Conservation (phyloP, 371 early-diverging fungal species). For the Batrachochytrium dendrobatidis region DNA sequence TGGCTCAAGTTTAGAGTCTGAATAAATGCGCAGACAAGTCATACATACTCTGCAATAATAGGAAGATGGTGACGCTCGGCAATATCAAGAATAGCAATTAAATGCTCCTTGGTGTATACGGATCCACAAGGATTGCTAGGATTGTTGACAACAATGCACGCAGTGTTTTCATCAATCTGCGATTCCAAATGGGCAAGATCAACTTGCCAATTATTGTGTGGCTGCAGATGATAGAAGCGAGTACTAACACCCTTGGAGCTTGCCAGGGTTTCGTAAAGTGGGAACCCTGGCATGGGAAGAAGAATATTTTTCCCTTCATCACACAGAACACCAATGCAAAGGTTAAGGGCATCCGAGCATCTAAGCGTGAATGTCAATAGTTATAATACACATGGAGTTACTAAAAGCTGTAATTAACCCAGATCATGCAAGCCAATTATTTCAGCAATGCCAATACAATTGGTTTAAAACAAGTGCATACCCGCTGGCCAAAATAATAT, state of each 20-base stretch:
- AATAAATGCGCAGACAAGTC: no score
- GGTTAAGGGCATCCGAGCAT: slow-evolving; percentile 75
- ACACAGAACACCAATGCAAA: slow-evolving; percentile 67
- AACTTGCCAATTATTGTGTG: slow-evolving; percentile 73
- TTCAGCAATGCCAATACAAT: no score
- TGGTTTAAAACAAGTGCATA: no score
- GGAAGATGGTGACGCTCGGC: slow-evolving; percentile 72
- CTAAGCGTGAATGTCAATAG: neutral
- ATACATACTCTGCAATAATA: slow-evolving; percentile 64
- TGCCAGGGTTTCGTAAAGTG: slow-evolving; percentile 80
- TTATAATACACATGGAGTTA: no score
- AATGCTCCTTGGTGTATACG: slow-evolving; percentile 65
- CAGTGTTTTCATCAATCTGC: slow-evolving; percentile 72
- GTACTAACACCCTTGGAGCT: slow-evolving; percentile 67
- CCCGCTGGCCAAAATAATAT: slow-evolving; percentile 79
- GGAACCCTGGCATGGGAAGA: slow-evolving; percentile 83
- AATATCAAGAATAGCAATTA: slow-evolving; percentile 45
- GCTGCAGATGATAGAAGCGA: slow-evolving; percentile 67
- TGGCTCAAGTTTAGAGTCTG: no score
- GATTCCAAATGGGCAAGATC: slow-evolving; percentile 74
- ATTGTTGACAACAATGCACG: slow-evolving; percentile 79
- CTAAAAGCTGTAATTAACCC: no score
- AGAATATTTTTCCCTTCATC: slow-evolving; percentile 78
- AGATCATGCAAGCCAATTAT: no score
- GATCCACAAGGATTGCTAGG: slow-evolving; percentile 88